Evolutionary conservation across 2,329 filamentous ascomycete genomes (phyloP).

Genomic region (Aspergillus neotritici): DNA sequence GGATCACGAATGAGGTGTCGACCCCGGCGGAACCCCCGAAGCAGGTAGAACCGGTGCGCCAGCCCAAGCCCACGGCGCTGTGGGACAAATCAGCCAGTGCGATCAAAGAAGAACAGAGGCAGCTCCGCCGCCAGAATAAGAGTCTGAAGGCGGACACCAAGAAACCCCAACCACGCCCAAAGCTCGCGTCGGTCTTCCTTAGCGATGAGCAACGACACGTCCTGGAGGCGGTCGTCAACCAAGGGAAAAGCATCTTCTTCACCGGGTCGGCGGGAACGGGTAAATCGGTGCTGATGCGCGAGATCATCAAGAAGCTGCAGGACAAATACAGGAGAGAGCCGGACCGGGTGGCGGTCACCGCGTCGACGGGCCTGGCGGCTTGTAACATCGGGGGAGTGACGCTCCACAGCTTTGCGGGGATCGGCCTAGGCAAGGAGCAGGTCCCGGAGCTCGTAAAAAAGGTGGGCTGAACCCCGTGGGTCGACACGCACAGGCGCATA

Average conservation of each 20-base stretch:
- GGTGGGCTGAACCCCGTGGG: conserved; percentile 16
- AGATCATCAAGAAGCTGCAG: conserved; percentile 77
- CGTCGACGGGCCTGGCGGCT: conserved; percentile 89
- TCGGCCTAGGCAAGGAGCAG: conserved; percentile 88
- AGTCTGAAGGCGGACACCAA: conserved; percentile 43
- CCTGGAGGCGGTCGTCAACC: conserved; percentile 71
- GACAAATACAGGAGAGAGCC: conserved; percentile 70
- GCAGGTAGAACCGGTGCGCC: conserved; percentile 38
- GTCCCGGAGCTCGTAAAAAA: conserved; percentile 78
- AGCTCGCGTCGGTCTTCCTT: conserved; percentile 59
- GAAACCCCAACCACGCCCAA: conserved; percentile 31
- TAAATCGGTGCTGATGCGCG: conserved; percentile 90
- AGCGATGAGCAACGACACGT: conserved; percentile 84
- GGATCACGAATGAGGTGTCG: conserved; percentile 35
- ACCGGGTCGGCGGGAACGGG: conserved; percentile 94
- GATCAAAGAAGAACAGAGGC: conserved; percentile 71
- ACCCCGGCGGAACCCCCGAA: conserved; percentile 20
- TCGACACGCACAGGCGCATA: conserved; percentile 5
- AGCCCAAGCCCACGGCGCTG: conserved; percentile 39
- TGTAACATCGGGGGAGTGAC: conserved; percentile 97
- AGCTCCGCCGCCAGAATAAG: conserved; percentile 56
- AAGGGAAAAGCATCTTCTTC: conserved; percentile 89
- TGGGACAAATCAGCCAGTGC: conserved; percentile 73
- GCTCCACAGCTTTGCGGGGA: conserved; percentile 90
- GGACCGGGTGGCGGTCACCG: conserved; percentile 85